Evolutionary conservation across 2,329 filamentous ascomycete species (phyloP).

Genomic region (Cytospora chrysosperma): DNA sequence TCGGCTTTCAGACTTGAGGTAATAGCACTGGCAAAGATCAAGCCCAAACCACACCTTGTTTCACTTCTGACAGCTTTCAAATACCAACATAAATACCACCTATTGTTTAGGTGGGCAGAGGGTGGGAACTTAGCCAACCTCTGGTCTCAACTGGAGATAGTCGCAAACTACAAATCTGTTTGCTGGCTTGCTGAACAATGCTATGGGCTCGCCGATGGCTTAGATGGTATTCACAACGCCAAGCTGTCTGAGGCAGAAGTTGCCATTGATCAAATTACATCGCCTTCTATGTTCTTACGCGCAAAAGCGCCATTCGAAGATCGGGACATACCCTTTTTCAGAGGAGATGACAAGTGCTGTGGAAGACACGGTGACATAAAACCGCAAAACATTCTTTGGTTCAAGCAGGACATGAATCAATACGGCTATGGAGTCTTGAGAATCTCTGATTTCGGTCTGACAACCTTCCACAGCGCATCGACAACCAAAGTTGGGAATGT

Average conservation of each 20-base stretch:
- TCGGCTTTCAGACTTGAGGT: not conserved
- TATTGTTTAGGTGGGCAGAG: not conserved
- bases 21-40: not conserved
- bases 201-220: not conserved
- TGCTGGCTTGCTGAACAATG: slow-evolving; percentile 5
- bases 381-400: not conserved
- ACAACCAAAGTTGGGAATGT: not conserved
- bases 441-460: not conserved
- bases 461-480: not conserved
- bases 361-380: not conserved
- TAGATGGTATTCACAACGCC: not conserved
- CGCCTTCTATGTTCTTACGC: too few relatives aligned
- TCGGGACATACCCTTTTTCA: too few relatives aligned
- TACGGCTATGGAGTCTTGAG: not conserved
- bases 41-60: not conserved
- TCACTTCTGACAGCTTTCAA: not conserved
- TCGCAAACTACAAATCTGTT: not conserved
- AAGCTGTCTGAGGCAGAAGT: not conserved
- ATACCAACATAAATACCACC: not conserved
- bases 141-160: not conserved
- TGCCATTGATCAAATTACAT: too few relatives aligned
- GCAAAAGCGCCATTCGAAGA: too few relatives aligned
- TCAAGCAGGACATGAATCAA: not conserved
- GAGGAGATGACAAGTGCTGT: not conserved
- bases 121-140: not conserved